phyloP scores from a whole-genome alignment of 2,329 filamentous ascomycete species.

The Mycocentrospora acerina region DNA sequence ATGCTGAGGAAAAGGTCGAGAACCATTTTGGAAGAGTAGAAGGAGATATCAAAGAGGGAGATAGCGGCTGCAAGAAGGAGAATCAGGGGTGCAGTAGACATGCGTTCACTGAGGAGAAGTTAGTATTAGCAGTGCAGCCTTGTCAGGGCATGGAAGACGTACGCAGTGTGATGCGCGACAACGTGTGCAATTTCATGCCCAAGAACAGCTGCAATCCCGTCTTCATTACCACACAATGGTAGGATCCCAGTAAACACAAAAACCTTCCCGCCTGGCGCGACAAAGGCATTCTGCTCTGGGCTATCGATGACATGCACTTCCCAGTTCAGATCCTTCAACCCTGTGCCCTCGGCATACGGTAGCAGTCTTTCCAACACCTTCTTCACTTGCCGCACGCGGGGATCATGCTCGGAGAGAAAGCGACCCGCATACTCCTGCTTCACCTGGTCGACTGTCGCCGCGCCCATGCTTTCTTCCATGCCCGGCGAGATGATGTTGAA shows the following conservation, averaged over 20 bases:
- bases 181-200: conserved; percentile 81
- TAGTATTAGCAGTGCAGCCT: background rate
- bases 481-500: conserved; percentile 69
- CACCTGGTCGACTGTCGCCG: conserved; percentile 58
- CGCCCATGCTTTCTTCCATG: conserved; percentile 56
- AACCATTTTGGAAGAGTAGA: conserved; percentile 45
- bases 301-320: conserved; percentile 76
- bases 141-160: conserved; percentile 3
- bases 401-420: conserved; percentile 63
- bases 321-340: conserved; percentile 56
- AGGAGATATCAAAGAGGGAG: conserved; percentile 44
- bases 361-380: conserved; percentile 67
- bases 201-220: conserved; percentile 72
- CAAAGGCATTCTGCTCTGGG: conserved; percentile 70
- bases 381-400: conserved; percentile 58
- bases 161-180: conserved; percentile 43
- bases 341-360: conserved; percentile 59
- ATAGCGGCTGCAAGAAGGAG: conserved; percentile 41
- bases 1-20: conserved; percentile 65
- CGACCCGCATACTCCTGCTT: conserved; percentile 56
- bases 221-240: conserved; percentile 65
- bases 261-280: conserved; percentile 75
- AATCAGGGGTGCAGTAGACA: conserved; percentile 50
- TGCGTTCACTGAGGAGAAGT: conserved; percentile 53
- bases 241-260: conserved; percentile 77